Evolutionary conservation across 2,329 filamentous ascomycete genomes (phyloP).

Genomic region (Colletotrichum cereale): DNA sequence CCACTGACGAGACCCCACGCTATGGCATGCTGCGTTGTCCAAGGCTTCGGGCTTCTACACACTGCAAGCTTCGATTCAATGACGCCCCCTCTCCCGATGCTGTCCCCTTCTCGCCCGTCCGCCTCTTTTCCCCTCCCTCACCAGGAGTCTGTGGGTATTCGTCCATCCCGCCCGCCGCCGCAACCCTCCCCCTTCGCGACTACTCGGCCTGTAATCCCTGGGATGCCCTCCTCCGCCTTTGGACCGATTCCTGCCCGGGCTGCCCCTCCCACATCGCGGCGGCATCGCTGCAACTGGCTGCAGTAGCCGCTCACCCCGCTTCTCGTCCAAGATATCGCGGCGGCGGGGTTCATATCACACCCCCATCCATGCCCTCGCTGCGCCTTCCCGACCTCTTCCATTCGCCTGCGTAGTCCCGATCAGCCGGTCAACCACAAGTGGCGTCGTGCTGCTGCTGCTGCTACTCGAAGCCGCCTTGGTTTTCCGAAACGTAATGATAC

Average conservation of each 20-base stretch:
- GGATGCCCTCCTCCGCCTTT: slow-evolving; percentile 39
- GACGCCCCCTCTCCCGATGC: slow-evolving; percentile 32
- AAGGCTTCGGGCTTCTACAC: slow-evolving; percentile 31
- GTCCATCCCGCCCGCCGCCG: slow-evolving; percentile 23
- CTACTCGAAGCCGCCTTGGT: slow-evolving; percentile 11
- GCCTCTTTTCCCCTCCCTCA: not conserved
- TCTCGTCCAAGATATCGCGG: slow-evolving; percentile 34
- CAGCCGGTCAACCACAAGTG: slow-evolving; percentile 27
- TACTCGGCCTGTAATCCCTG: slow-evolving; percentile 31
- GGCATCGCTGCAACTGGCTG: slow-evolving; percentile 32
- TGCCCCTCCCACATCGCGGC: slow-evolving; percentile 21
- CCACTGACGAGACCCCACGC: slow-evolving; percentile 38
- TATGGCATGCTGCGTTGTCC: slow-evolving; percentile 34
- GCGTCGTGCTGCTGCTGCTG: slow-evolving; percentile 13
- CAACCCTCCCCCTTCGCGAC: slow-evolving; percentile 8
- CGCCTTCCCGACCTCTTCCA: slow-evolving; percentile 37
- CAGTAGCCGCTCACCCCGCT: slow-evolving; percentile 38
- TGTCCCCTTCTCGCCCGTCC: slow-evolving; percentile 4
- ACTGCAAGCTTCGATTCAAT: slow-evolving; percentile 17
- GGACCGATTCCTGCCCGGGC: slow-evolving; percentile 33
- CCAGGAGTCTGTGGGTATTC: slow-evolving; percentile 33
- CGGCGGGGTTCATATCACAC: slow-evolving; percentile 33
- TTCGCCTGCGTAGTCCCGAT: slow-evolving; percentile 28
- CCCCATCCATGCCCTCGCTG: slow-evolving; percentile 19
- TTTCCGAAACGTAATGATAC: slow-evolving; percentile 2